Conservation (phyloP, 2,329 filamentous ascomycete genomes). For the Aspergillus unguis region DNA sequence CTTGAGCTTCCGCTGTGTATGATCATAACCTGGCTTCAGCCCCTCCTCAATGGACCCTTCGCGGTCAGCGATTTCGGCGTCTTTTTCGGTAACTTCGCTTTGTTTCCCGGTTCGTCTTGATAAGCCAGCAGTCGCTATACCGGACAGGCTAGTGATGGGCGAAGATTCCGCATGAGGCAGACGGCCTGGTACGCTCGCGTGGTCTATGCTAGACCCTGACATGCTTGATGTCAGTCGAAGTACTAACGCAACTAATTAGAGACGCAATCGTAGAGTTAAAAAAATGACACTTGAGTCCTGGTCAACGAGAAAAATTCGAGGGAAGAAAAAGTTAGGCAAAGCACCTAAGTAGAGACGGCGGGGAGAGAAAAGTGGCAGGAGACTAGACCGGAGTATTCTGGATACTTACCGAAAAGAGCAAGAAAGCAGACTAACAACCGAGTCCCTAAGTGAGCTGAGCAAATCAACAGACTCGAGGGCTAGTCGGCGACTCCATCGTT, state of each 20-base stretch:
- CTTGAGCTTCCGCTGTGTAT: constrained; percentile 43
- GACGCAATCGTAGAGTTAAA: not conserved
- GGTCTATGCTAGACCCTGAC: not conserved
- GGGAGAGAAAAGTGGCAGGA: not conserved
- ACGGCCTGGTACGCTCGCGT: constrained; percentile 6
- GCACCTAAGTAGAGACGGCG: constrained; percentile 1
- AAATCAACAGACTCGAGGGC: constrained; percentile 11
- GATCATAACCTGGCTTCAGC: constrained; percentile 26
- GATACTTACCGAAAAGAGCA: constrained; percentile 8
- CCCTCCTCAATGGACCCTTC: constrained; percentile 23
- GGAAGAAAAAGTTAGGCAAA: constrained; percentile 1
- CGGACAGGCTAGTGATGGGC: constrained; percentile 12
- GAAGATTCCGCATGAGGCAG: constrained; percentile 17
- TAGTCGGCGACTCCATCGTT: not conserved
- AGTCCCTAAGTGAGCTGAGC: constrained; percentile 1
- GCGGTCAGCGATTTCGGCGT: constrained; percentile 13
- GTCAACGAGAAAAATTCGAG: not conserved
- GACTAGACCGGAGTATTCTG: constrained; percentile 1
- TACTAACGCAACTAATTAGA: too few species aligned
- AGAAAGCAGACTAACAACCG: not conserved
- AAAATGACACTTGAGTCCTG: not conserved
- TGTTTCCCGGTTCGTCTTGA: constrained; percentile 11
- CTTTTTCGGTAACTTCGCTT: constrained; percentile 18
- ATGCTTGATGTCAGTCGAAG: constrained; percentile 3
- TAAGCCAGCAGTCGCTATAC: constrained; percentile 12